These are phyloP conservation scores for Colletotrichum lindemuthianum DNA, from an alignment of 2,329 filamentous ascomycete genomes.

Conservation along the genomic window DNA sequence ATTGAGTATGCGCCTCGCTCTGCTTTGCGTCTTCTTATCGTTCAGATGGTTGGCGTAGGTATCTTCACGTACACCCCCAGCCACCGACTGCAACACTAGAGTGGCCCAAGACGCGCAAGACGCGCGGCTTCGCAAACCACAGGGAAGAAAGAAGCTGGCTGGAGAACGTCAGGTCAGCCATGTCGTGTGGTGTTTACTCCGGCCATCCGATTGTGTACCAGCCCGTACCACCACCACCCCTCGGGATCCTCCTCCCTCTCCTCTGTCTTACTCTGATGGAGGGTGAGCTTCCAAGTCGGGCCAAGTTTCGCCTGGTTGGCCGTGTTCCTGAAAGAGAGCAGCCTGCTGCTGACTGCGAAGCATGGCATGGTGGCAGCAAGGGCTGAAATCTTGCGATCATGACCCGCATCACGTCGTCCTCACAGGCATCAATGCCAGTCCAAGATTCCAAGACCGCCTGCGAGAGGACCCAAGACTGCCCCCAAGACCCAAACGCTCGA, in stretches of 20 bases:
- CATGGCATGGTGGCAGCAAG: slow-evolving; percentile 5
- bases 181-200: too few species aligned
- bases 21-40: too few species aligned
- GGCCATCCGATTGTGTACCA: too few species aligned
- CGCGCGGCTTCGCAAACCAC: slow-evolving; percentile 28
- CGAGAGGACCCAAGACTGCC: background rate
- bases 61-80: background rate
- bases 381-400: slow-evolving; percentile 7
- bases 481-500: slow-evolving; percentile 9
- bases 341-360: too few species aligned
- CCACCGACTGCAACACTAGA: slow-evolving; percentile 7
- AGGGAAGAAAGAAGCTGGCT: too few species aligned
- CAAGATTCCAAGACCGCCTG: background rate
- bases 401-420: slow-evolving; percentile 21
- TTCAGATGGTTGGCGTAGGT: too few species aligned
- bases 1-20: too few species aligned
- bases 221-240: background rate
- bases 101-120: slow-evolving; percentile 17
- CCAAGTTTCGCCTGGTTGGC: slow-evolving; percentile 7
- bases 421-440: background rate
- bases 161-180: too few species aligned
- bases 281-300: slow-evolving; percentile 12
- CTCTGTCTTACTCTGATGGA: slow-evolving; percentile 2
- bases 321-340: slow-evolving; percentile 12
- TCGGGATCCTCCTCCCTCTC: slow-evolving; percentile 2